Evolutionary conservation across 441 rosid species (phyloP).

Genomic region (Omphalea diandra): DNA sequence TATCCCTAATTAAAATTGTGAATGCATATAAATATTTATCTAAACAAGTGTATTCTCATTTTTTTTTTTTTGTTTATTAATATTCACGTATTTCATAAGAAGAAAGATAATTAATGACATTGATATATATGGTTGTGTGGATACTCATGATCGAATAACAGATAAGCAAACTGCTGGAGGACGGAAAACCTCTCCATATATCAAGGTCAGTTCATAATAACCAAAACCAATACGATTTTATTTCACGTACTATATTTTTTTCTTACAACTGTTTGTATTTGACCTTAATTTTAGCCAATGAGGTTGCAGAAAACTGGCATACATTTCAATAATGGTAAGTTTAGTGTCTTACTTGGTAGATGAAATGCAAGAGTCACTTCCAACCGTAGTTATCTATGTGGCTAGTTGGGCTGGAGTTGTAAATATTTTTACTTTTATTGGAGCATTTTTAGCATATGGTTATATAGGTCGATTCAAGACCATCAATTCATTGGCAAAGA

Average conservation of each 20-base stretch:
- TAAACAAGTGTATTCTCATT: no score
- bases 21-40: no score
- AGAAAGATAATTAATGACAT: constrained; percentile 8
- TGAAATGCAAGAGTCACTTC: constrained; percentile 44
- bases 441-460: constrained; percentile 57
- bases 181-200: constrained; percentile 55
- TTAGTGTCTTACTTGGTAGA: constrained; percentile 42
- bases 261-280: no score
- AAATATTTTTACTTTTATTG: constrained; percentile 44
- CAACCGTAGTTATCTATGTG: constrained; percentile 43
- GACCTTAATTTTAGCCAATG: constrained; percentile 34
- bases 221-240: no score
- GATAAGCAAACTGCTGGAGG: constrained; percentile 51
- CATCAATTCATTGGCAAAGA: constrained; percentile 36
- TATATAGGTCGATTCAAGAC: constrained; percentile 51
- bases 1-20: no score
- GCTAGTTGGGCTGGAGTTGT: constrained; percentile 56
- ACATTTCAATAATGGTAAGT: constrained; percentile 50
- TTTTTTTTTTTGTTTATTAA: no score
- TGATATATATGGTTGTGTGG: constrained; percentile 43
- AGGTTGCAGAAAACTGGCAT: constrained; percentile 65
- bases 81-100: constrained; percentile 27
- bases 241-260: no score
- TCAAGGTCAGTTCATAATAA: constrained; percentile 34
- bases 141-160: constrained; percentile 40